Evolutionary conservation across 208 protist species (phyloP).

Genomic region (Porcisia deanei): DNA sequence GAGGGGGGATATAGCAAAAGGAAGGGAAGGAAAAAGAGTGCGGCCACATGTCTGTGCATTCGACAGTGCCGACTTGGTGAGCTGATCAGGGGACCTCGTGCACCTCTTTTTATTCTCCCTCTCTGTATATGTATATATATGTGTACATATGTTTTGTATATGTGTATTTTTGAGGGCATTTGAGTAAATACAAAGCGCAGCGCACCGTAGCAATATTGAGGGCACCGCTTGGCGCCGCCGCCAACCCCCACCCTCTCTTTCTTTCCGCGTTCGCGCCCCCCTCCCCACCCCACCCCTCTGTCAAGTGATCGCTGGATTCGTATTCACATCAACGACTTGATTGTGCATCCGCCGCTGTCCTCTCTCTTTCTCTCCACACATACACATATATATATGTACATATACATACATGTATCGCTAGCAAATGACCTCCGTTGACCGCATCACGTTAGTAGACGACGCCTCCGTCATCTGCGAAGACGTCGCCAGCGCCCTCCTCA

Average conservation of each 20-base stretch:
- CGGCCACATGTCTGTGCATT: not conserved
- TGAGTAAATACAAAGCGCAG: no score
- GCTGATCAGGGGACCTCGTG: not conserved
- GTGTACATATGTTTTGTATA: not conserved
- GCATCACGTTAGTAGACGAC: slow-evolving; percentile 82
- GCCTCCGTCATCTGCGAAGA: slow-evolving; percentile 78
- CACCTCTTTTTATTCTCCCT: not conserved
- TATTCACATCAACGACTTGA: no score
- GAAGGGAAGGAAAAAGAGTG: not conserved
- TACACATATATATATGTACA: no score
- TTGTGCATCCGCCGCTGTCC: not conserved
- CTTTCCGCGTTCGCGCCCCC: not conserved
- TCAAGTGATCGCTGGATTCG: no score
- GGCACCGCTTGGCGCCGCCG: no score
- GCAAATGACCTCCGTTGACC: slow-evolving; percentile 32
- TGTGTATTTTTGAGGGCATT: not conserved
- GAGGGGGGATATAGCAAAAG: not conserved
- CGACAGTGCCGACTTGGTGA: not conserved
- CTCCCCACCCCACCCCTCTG: no score
- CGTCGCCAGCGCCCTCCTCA: slow-evolving; percentile 61
- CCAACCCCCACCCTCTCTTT: not conserved
- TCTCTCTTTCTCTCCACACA: not conserved
- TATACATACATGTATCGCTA: no score
- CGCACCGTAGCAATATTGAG: no score
- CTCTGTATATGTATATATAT: not conserved